Base-by-base conservation (phyloP, 441 rosid species). In the Populus hybrid region DNA sequence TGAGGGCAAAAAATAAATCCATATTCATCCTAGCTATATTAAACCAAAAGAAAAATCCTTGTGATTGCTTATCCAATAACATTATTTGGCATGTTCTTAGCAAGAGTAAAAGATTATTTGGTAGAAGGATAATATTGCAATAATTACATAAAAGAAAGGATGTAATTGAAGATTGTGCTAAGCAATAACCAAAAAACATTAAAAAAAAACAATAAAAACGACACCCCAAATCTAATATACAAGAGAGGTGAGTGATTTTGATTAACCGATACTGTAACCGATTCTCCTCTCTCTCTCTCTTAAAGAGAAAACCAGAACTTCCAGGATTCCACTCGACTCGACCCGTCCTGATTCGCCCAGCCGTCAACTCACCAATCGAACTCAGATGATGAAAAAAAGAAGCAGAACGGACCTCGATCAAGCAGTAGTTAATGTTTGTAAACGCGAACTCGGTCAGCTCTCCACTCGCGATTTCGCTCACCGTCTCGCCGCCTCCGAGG, bases 401-500 rank as follows among this genome's bases (percentile, higher is more conserved):
- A 23, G 20, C 10, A 78, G 87, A 71, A 71, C 82, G 30, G 69
- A 66, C 81, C 80, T 83, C 3, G 89, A 87, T 66, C 81, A 83
- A 71, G 80, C 97, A 24, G 89, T 90, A 46, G 84, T 88, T 35
- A 92, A 90, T 83, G 88, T 96, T 57, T 81, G 92, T 87, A 84
- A 81, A 67, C 91, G 97, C 35, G 94, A 93, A 83, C 85, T 95
- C 82, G 98, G 98, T 72, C 88, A 85, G 10, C 89, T 95, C 78
- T 88, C 93, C 68, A 72, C 89, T 40, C 87, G 94, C 46, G 82
- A 71, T 70, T 95, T 95, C 89, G 87, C 86, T 7, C 87, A 82
- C 83, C 97, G 98, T 7, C 89, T 89, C 83, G 86, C 86, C 46
- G 97, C 88, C 69, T 94, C 98, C 1, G 85, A 94, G 99, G 99